Base-by-base conservation (phyloP, 1,139 yeast species). In the Yamadazyma triangularis region DNA sequence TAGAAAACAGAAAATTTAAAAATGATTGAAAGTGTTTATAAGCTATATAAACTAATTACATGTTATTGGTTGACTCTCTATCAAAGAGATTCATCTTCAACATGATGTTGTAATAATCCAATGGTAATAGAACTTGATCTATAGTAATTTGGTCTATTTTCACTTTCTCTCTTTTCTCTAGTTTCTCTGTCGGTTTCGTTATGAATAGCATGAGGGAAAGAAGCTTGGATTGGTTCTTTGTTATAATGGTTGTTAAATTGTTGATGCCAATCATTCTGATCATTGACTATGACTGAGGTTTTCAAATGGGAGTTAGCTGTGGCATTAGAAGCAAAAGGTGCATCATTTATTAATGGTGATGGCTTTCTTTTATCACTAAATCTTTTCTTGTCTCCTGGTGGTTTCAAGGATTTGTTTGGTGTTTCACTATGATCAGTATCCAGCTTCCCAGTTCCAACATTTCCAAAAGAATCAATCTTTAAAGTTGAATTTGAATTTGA, bases 231-330 rank as follows among this genome's bases (percentile, higher is more conserved):
- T 2, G 70, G 70, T 15, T 62, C 69, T 35, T 68, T 70, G 36
- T 59, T 64, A 44, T 70, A 70, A 41, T 72, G 77, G 38, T 71
- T 71, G 33, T 63, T 65, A 46, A 55, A 70, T 30, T 53, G 56
- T 31, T 46, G 44, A 34, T 45, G 26, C 29, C 53, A 55, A 30
- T 46, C 44, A 34, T 45, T 26, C 24, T 36, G 25, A 10, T 34
- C 33, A n/a, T 14, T 11, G 13, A 14, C 11, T 11, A 8, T 24
- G 11, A n/a, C 12, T 30, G 12, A 4, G 6, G 22, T 11, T 6
- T 10, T 23, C 18, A 30, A 22, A 24, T 40, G 46, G 6, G 45
- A 34, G 25, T 42, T 45, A 7, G 38, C 32, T 8, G 45, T 34
- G 19, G 44, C 39, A 27, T 37, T 27, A 9, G 32, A 33, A 21